These are phyloP conservation scores for Saccharomyces pastorianus DNA, from an alignment of 1,139 yeast species.

Conservation along the genomic window DNA sequence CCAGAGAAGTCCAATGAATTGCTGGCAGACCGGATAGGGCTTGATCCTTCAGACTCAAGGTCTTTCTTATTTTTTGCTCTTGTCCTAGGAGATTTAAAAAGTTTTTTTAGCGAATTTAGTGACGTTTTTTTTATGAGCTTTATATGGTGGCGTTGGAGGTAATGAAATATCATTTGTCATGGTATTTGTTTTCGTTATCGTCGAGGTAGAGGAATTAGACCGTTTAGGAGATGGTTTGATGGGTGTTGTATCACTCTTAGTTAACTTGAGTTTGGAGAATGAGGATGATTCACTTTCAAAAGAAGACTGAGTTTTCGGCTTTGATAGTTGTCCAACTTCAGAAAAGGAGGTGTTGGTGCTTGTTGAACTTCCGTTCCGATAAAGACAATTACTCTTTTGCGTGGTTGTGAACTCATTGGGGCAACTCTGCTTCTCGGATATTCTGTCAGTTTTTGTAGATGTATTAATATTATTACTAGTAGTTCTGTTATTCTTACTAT, in stretches of 20 bases:
- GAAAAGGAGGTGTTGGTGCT: conserved; percentile 3
- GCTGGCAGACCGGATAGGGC: background rate
- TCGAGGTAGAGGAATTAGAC: conserved; percentile 1
- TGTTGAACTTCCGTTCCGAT: conserved; percentile 2
- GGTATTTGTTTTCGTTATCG: background rate
- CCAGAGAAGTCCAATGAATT: conserved; percentile 1
- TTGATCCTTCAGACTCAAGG: conserved; percentile 1
- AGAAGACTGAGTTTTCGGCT: conserved; percentile 14
- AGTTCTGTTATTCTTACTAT: background rate
- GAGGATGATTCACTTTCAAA: conserved; percentile 9
- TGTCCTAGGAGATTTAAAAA: conserved; percentile 26
- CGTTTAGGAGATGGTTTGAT: conserved; percentile 1
- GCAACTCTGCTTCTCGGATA: background rate
- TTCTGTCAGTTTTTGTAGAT: background rate
- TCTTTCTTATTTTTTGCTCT: conserved; percentile 3
- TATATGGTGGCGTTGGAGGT: conserved; percentile 11
- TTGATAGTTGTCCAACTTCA: conserved; percentile 9
- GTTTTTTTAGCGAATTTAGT: conserved; percentile 24
- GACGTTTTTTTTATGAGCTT: conserved; percentile 27
- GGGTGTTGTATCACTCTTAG: conserved; percentile 1
- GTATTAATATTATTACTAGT: background rate
- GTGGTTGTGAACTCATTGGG: background rate
- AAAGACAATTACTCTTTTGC: background rate
- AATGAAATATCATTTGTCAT: conserved; percentile 3
- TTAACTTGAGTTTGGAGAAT: conserved; percentile 3